phyloP scores from a whole-genome alignment of 257 asterid species.

The Primulina tabacum region DNA sequence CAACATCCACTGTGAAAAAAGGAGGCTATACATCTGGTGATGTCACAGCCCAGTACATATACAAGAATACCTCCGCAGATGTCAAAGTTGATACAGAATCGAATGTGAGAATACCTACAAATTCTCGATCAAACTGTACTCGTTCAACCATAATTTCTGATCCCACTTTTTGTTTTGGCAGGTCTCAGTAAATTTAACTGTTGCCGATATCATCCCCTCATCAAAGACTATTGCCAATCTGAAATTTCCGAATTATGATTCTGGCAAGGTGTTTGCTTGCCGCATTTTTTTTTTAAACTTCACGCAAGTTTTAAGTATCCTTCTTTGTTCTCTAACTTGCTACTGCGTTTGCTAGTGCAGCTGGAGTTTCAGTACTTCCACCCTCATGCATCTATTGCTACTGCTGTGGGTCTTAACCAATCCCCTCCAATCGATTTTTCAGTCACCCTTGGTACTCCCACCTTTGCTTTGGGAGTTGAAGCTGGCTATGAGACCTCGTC shows the following conservation, averaged over 20 bases:
- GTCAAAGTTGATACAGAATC: constrained; percentile 89
- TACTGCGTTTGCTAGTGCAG: constrained; percentile 35
- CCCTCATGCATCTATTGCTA: constrained; percentile 71
- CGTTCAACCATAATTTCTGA: constrained; percentile 16
- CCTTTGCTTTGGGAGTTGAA: constrained; percentile 82
- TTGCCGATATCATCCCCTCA: constrained; percentile 57
- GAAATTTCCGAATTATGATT: constrained; percentile 65
- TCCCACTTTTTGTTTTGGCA: constrained; percentile 29
- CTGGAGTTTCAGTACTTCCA: constrained; percentile 76
- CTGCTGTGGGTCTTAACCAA: constrained; percentile 65
- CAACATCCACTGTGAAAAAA: constrained; percentile 73
- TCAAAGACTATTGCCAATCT: constrained; percentile 64
- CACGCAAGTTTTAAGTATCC: not conserved
- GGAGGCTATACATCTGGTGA: constrained; percentile 90
- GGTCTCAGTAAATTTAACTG: constrained; percentile 59
- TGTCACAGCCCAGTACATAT: constrained; percentile 61
- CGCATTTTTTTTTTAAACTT: not conserved
- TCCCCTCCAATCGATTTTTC: constrained; percentile 65
- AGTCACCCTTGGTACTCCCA: constrained; percentile 74
- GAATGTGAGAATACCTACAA: constrained; percentile 43
- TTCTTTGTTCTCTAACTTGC: constrained; percentile 17
- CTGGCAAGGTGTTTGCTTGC: constrained; percentile 66
- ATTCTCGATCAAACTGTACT: constrained; percentile 2
- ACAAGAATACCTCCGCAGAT: constrained; percentile 56
- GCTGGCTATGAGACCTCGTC: constrained; percentile 74